phyloP scores from a whole-genome alignment of 2,329 filamentous ascomycete genomes.

The Cercospora sp. region DNA sequence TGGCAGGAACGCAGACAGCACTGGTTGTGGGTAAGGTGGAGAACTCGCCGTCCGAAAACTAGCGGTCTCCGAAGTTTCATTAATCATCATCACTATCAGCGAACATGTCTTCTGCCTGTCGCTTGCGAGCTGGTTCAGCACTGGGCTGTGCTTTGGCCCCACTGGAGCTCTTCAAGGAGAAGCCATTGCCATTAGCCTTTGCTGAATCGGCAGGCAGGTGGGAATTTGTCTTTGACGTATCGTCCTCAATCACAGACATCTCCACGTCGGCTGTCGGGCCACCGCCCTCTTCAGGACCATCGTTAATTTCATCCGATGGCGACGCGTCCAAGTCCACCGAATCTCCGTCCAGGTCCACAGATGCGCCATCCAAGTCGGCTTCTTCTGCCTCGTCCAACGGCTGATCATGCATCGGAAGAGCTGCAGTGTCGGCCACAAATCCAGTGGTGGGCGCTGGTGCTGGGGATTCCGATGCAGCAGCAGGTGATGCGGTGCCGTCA shows the following conservation, averaged over 20 bases:
- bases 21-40: slow-evolving; percentile 2
- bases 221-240: background rate
- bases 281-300: slow-evolving; percentile 40
- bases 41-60: background rate
- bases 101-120: slow-evolving; percentile 85
- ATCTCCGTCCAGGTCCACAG: slow-evolving; percentile 22
- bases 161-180: slow-evolving; percentile 29
- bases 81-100: slow-evolving; percentile 67
- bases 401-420: slow-evolving; percentile 19
- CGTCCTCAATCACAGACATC: background rate
- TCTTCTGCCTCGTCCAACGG: slow-evolving; percentile 50
- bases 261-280: background rate
- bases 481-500: slow-evolving; percentile 47
- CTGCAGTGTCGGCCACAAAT: background rate
- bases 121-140: slow-evolving; percentile 56
- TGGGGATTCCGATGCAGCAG: slow-evolving; percentile 25
- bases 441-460: slow-evolving; percentile 12
- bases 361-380: slow-evolving; percentile 39
- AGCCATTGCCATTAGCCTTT: slow-evolving; percentile 22
- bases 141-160: slow-evolving; percentile 30
- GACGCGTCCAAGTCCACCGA: slow-evolving; percentile 49
- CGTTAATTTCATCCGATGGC: slow-evolving; percentile 40
- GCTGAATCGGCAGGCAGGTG: background rate
- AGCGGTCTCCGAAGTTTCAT: background rate
- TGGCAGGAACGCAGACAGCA: background rate